These are phyloP conservation scores for Sugiyamaella xylanicola DNA, from an alignment of 1,139 yeast species.

Conservation along the genomic window DNA sequence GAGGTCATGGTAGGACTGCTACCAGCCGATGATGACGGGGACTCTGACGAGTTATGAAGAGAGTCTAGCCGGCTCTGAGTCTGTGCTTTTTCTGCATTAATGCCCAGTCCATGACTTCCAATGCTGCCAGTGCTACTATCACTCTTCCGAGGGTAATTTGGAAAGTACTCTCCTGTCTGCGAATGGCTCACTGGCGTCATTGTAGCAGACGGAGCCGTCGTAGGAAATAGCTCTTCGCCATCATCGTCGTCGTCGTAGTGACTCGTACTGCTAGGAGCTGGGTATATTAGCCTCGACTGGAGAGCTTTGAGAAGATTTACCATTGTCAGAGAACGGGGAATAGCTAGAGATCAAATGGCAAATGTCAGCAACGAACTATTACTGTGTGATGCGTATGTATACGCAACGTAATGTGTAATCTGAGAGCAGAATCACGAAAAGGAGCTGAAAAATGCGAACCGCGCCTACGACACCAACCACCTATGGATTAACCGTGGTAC, in stretches of 20 bases:
- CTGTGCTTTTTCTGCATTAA: slow-evolving; percentile 1
- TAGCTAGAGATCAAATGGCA: background rate
- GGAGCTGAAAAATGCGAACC: too few relatives aligned
- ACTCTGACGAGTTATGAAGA: background rate
- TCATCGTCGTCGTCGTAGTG: slow-evolving; percentile 6
- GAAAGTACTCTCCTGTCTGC: slow-evolving; percentile 4
- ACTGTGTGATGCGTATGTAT: too few relatives aligned
- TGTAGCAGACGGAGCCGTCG: slow-evolving; percentile 2
- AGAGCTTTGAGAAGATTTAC: slow-evolving; percentile 13
- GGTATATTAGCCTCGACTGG: slow-evolving; percentile 14
- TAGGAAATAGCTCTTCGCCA: background rate
- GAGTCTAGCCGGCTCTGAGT: background rate
- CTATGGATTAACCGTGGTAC: too few relatives aligned
- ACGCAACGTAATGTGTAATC: too few relatives aligned
- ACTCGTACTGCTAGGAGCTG: background rate
- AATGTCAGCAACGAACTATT: too few relatives aligned
- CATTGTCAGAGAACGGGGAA: background rate
- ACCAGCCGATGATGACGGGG: slow-evolving; percentile 6
- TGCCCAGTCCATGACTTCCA: slow-evolving; percentile 1
- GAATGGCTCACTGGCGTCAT: slow-evolving; percentile 6
- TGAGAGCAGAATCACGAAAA: too few relatives aligned
- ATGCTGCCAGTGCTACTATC: background rate
- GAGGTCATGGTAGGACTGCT: slow-evolving; percentile 14
- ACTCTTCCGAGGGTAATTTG: slow-evolving; percentile 1
- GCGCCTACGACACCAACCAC: too few relatives aligned